These are phyloP conservation scores for Yueomyces sinensis DNA, from an alignment of 805 yeast species.

Conservation along the genomic window DNA sequence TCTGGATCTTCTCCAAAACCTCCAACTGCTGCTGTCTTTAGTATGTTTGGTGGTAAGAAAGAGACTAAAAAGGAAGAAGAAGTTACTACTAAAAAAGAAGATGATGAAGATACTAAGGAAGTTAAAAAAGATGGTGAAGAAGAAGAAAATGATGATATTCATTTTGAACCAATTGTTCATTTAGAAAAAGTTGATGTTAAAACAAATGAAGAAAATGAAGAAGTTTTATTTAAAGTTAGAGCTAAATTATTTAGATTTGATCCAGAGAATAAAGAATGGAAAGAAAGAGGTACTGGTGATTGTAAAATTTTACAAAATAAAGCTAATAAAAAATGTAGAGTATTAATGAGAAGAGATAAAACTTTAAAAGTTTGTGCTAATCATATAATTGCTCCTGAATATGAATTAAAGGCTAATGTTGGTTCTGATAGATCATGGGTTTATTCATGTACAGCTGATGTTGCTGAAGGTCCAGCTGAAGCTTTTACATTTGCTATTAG, in stretches of 20 bases:
- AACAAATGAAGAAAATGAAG: slow-evolving; percentile 89
- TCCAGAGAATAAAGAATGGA: slow-evolving; percentile 85
- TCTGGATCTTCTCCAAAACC: slow-evolving; percentile 28
- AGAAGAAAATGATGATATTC: slow-evolving; percentile 42
- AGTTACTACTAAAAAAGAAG: slow-evolving; percentile 23
- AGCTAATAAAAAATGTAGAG: slow-evolving; percentile 65
- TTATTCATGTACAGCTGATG: slow-evolving; percentile 85
- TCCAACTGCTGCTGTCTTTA: slow-evolving; percentile 73
- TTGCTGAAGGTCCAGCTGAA: slow-evolving; percentile 91
- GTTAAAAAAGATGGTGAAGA: slow-evolving; percentile 28
- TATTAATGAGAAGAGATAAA: slow-evolving; percentile 98
- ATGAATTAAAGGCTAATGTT: slow-evolving; percentile 77
- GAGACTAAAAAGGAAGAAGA: slow-evolving; percentile 40
- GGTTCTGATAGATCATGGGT: slow-evolving; percentile 99
- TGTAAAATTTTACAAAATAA: slow-evolving; percentile 91
- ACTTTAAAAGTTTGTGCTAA: slow-evolving; percentile 97
- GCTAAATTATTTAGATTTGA: slow-evolving; percentile 91
- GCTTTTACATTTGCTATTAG: slow-evolving; percentile 95
- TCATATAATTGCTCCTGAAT: slow-evolving; percentile 76
- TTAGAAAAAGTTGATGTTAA: slow-evolving; percentile 93
- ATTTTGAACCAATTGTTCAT: slow-evolving; percentile 92
- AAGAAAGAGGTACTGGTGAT: slow-evolving; percentile 98
- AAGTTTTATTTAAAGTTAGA: slow-evolving; percentile 69
- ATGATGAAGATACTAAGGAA: slow-evolving; percentile 15
- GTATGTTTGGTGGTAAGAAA: slow-evolving; percentile 91